phyloP scores from a whole-genome alignment of 192 early-diverging fungal genomes.

The Backusella australiensis region DNA sequence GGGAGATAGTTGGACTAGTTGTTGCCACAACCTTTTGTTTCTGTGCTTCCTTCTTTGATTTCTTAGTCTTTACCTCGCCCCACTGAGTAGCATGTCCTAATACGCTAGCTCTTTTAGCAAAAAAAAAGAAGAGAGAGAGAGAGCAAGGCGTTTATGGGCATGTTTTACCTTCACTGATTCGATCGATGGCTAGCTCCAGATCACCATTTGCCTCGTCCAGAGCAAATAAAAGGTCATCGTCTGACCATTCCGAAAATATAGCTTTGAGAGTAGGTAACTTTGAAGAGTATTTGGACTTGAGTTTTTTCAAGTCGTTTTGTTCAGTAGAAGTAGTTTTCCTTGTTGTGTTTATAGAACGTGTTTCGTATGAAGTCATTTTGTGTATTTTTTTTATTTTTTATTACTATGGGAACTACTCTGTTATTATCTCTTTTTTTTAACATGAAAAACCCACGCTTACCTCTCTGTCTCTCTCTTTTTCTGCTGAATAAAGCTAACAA shows the following conservation, averaged over 20 bases:
- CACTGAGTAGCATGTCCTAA: constrained; percentile 78
- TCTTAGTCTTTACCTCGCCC: constrained; percentile 82
- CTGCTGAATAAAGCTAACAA: neutral
- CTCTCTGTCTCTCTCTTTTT: neutral
- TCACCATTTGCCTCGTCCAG: constrained; percentile 89
- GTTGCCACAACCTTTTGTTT: constrained; percentile 45
- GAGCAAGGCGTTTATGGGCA: neutral
- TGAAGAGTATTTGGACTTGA: constrained; percentile 62
- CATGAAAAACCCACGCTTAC: neutral
- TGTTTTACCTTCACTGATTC: constrained; percentile 78
- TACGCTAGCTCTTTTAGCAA: constrained; percentile 6
- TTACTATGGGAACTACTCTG: neutral
- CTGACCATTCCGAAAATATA: constrained; percentile 85
- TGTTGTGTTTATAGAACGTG: constrained; percentile 28
- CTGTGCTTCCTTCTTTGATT: constrained; percentile 59
- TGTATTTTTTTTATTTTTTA: constrained; percentile 5
- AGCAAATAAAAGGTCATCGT: constrained; percentile 84
- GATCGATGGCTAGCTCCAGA: constrained; percentile 70
- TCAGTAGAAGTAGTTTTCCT: constrained; percentile 19
- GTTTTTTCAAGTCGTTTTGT: constrained; percentile 58
- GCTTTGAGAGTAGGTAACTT: constrained; percentile 67
- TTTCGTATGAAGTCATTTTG: constrained; percentile 33
- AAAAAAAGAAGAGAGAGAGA: neutral
- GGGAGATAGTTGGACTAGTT: neutral
- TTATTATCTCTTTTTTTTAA: neutral